Evolutionary conservation across 1,284 basidiomycete species (phyloP).

Genomic region (Malassezia nana): DNA sequence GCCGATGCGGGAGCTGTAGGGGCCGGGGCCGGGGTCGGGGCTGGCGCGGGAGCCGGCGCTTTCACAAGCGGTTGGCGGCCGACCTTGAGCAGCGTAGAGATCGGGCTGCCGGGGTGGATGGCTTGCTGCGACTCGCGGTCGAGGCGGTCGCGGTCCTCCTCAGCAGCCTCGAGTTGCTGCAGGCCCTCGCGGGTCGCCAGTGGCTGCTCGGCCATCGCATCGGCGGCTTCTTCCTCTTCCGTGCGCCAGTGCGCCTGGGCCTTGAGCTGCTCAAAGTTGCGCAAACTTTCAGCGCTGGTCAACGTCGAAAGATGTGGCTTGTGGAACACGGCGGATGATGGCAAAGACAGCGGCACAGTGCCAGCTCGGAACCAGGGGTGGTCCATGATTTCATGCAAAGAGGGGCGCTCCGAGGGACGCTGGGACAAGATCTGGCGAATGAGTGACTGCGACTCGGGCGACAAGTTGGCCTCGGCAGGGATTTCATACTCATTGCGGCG

Average conservation of each 20-base stretch:
- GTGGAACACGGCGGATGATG: slow-evolving; percentile 63
- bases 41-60: slow-evolving; percentile 17
- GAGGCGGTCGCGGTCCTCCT: slow-evolving; percentile 44
- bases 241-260: slow-evolving; percentile 27
- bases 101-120: slow-evolving; percentile 85
- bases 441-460: slow-evolving; percentile 63
- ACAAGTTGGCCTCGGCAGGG: slow-evolving; percentile 66
- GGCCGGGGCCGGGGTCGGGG: slow-evolving; percentile 14
- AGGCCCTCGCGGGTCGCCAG: slow-evolving; percentile 22
- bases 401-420: slow-evolving; percentile 59
- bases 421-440: slow-evolving; percentile 76
- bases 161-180: slow-evolving; percentile 32
- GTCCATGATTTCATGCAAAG: slow-evolving; percentile 71
- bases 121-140: slow-evolving; percentile 93
- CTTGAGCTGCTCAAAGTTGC: slow-evolving; percentile 40
- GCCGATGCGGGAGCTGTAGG: slow-evolving; percentile 7
- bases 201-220: slow-evolving; percentile 11
- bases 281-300: slow-evolving; percentile 23
- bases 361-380: slow-evolving; percentile 77
- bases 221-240: slow-evolving; percentile 22
- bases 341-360: slow-evolving; percentile 69
- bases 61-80: slow-evolving; percentile 40
- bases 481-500: slow-evolving; percentile 89
- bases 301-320: slow-evolving; percentile 62
- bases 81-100: slow-evolving; percentile 67